These are phyloP conservation scores for Priceomyces carsonii DNA, from an alignment of 805 yeast species.

Conservation along the genomic window DNA sequence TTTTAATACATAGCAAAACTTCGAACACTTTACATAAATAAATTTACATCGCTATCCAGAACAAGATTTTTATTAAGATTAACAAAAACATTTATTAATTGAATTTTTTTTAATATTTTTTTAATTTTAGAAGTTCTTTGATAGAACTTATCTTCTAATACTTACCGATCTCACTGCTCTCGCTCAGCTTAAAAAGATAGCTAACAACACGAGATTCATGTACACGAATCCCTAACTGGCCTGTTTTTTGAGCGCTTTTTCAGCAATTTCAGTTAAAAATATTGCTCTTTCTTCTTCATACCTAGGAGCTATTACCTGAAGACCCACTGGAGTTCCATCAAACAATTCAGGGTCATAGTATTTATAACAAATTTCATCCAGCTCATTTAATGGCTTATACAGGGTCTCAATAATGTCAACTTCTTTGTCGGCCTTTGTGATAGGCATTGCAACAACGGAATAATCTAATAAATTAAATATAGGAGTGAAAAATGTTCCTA, in stretches of 20 bases:
- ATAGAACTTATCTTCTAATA: too few species aligned
- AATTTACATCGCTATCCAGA: too few species aligned
- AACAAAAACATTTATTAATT: too few species aligned
- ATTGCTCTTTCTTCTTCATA: slow-evolving; percentile 64
- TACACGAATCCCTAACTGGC: too few species aligned
- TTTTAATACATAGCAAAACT: too few species aligned
- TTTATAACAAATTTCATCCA: slow-evolving; percentile 45
- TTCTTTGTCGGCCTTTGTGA: slow-evolving; percentile 50
- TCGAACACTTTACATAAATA: too few species aligned
- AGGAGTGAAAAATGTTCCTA: slow-evolving; percentile 28
- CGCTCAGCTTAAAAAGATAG: too few species aligned
- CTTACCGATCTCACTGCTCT: too few species aligned
- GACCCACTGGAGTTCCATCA: slow-evolving; percentile 61
- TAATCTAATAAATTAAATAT: slow-evolving; percentile 8
- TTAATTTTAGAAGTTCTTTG: too few species aligned
- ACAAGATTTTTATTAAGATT: too few species aligned
- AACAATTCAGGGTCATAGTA: slow-evolving; percentile 48
- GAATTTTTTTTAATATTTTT: too few species aligned
- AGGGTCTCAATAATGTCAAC: slow-evolving; percentile 33
- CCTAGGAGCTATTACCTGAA: slow-evolving; percentile 63
- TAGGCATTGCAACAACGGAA: slow-evolving; percentile 16
- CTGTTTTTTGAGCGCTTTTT: not conserved
- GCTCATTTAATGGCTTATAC: slow-evolving; percentile 32
- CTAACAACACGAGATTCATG: too few species aligned
- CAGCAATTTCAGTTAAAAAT: slow-evolving; percentile 3